Base-by-base conservation (phyloP, 169 alveolate genomes). In the Plasmodium adleri region DNA sequence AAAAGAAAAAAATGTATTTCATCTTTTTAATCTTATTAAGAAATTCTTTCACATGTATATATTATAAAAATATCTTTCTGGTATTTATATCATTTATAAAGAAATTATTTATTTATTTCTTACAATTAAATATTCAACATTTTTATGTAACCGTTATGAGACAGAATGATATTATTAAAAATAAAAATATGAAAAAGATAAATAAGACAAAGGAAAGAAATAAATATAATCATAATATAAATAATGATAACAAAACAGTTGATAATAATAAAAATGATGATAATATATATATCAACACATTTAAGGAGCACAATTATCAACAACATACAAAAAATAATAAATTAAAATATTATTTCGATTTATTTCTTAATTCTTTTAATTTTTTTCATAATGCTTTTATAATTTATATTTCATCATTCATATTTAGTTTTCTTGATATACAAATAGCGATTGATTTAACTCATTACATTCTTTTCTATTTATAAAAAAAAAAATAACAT, bases 311-410 rank as follows among this genome's bases (percentile, higher is more conserved):
- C 45, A 32, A 32, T 32, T 32, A 32, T 4, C 45, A 32, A 32
- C 45, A 32, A 4, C 8, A 0, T 4, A 32, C 7, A 32, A 20
- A 74, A 17, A 66, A 66, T 2, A 66, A 66, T 13, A 10, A n/a
- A 9, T 17, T 47, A 8, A 17, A 32, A n/a, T 39, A 64, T 60
- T 74, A 39, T 56, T 76, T 64, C 9, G 7, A 52, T 28, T 22
- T 43, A 4, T 76, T 76, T 56, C 59, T 76, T 17, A 45, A 56
- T 20, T 24, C 74, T 43, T 76, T 76, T 64, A 59, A 76, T 56
- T 76, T 76, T 64, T 64, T 76, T 43, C 58, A 76, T 56, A 13
- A 49, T 39, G 63, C 88, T 67, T 76, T 76, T 56, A 20, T 76
- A 13, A 63, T 43, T 32, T 76, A 76, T 32, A 22, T 76, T 5